Evolutionary conservation across 139 green algal genomes (phyloP).

Genomic region (Tetraselmis striata): DNA sequence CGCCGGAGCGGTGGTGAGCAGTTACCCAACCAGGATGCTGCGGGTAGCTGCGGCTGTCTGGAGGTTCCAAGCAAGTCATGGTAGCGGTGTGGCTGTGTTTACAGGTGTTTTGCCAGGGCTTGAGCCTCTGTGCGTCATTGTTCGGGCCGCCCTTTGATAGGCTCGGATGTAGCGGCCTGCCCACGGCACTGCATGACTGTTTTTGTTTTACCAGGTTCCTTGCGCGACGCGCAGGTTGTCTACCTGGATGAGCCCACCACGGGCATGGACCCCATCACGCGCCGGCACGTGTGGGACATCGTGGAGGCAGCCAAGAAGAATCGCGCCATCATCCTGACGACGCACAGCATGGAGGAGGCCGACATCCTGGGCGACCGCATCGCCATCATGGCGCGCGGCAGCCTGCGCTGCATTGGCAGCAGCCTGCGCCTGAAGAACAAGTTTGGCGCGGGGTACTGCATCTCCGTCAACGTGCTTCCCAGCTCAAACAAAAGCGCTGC

Average conservation of each 20-base stretch:
- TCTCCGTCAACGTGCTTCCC: conserved; percentile 2
- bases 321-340: conserved; percentile 86
- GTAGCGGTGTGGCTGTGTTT: no score
- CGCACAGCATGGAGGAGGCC: conserved; percentile 85
- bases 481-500: not conserved
- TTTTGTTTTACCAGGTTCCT: no score
- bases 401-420: conserved; percentile 72
- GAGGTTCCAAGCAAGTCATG: no score
- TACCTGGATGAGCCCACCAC: conserved; percentile 91
- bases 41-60: not conserved
- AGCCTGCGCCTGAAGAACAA: conserved; percentile 82
- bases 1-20: no score
- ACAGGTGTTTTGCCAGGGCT: no score
- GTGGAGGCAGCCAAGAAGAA: conserved; percentile 67
- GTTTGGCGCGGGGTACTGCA: conserved; percentile 75
- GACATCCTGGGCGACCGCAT: conserved; percentile 89
- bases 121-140: no score
- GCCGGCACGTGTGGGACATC: conserved; percentile 89
- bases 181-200: no score
- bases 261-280: conserved; percentile 41
- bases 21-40: no score
- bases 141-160: no score
- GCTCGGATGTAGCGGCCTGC: no score
- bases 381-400: conserved; percentile 86
- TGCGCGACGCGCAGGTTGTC: no score